These are phyloP conservation scores for Mrakia gelida DNA, from an alignment of 768 basidiomycete species.

Conservation along the genomic window DNA sequence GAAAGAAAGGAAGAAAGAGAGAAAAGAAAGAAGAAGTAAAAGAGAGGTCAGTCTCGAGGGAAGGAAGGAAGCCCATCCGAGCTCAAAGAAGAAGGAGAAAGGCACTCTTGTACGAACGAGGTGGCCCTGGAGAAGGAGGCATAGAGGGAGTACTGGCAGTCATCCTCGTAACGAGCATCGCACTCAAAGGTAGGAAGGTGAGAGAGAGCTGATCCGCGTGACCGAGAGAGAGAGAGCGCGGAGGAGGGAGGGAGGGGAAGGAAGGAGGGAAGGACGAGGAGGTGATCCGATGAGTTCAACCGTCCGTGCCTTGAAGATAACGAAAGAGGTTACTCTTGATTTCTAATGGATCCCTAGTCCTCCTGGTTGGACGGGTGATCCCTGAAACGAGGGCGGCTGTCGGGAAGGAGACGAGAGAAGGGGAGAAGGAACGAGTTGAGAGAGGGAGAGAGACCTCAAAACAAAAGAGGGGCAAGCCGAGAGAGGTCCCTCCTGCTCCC, in stretches of 20 bases:
- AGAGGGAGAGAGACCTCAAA: not conserved
- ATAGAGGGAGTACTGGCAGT: not conserved
- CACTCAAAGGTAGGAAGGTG: too few relatives aligned
- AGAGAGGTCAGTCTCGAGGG: not conserved
- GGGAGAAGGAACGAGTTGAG: too few relatives aligned
- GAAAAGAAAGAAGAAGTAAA: too few relatives aligned
- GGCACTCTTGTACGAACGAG: not conserved
- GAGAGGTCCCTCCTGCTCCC: not conserved
- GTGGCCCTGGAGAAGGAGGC: not conserved
- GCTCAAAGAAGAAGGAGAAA: not conserved
- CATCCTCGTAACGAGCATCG: slow-evolving; percentile 5
- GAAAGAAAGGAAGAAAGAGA: too few relatives aligned
- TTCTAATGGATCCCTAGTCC: too few relatives aligned
- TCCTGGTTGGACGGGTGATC: too few relatives aligned
- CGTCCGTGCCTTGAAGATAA: not conserved
- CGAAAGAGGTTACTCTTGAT: too few relatives aligned
- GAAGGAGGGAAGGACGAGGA: not conserved
- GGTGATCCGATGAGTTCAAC: not conserved
- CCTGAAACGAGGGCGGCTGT: too few relatives aligned
- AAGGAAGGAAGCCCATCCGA: not conserved
- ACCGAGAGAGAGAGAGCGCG: not conserved
- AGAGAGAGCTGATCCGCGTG: too few relatives aligned
- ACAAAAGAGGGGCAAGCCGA: not conserved
- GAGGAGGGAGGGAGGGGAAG: not conserved
- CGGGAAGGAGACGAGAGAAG: too few relatives aligned